Evolutionary conservation across 768 basidiomycete species (phyloP).

Genomic region (Termitomyces sp.): DNA sequence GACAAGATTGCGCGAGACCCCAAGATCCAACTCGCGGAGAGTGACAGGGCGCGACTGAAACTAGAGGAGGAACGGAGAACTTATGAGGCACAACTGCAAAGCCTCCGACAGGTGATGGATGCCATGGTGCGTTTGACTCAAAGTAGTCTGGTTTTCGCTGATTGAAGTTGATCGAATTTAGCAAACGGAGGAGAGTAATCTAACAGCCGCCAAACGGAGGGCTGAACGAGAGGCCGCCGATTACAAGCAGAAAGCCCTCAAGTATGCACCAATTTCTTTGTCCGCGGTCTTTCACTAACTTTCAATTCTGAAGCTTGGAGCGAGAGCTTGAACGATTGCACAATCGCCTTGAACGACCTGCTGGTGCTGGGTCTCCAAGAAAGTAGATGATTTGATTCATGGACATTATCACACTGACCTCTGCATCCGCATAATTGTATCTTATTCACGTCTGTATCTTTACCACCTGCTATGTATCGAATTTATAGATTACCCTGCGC

Average conservation of each 20-base stretch:
- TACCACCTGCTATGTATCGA: slow-evolving; percentile 16
- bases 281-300: slow-evolving; percentile 6
- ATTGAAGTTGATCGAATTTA: slow-evolving; percentile 23
- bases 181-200: slow-evolving; percentile 70
- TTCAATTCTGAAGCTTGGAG: slow-evolving; percentile 43
- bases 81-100: slow-evolving; percentile 57
- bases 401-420: slow-evolving; percentile 10
- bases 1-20: slow-evolving; percentile 46
- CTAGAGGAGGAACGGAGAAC: slow-evolving; percentile 65
- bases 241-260: slow-evolving; percentile 66
- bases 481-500: not conserved
- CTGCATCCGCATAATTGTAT: slow-evolving; percentile 16
- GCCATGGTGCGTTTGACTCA: slow-evolving; percentile 46
- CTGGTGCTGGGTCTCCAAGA: slow-evolving; percentile 36
- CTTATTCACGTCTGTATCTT: slow-evolving; percentile 21
- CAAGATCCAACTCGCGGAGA: slow-evolving; percentile 55
- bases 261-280: slow-evolving; percentile 38
- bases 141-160: not conserved
- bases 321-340: slow-evolving; percentile 69
- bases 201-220: slow-evolving; percentile 70
- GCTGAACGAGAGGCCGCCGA: slow-evolving; percentile 77
- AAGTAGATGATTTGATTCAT: slow-evolving; percentile 22
- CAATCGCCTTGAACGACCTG: slow-evolving; percentile 61
- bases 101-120: slow-evolving; percentile 60
- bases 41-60: slow-evolving; percentile 57